Conservation (phyloP, 2,329 filamentous ascomycete species). For the Aspergillus unguis region DNA sequence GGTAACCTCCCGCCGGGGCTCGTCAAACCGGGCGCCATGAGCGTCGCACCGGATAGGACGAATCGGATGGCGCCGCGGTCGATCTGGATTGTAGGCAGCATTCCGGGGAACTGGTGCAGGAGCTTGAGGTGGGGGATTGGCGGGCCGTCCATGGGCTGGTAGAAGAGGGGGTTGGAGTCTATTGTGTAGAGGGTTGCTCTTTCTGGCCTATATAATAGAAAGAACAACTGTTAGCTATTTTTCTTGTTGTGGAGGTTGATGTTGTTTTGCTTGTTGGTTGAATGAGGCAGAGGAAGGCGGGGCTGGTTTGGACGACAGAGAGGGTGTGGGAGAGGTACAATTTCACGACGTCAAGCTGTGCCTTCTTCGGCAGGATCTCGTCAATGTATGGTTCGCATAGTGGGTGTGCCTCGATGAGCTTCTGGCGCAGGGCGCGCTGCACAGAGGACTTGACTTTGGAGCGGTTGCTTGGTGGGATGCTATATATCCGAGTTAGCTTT, state of each 20-base stretch:
- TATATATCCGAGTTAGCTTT: conserved; percentile 35
- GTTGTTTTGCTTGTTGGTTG: not conserved
- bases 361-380: conserved; percentile 92
- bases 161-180: conserved; percentile 77
- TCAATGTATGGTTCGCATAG: conserved; percentile 84
- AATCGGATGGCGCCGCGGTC: conserved; percentile 96
- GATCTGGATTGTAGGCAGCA: conserved; percentile 81
- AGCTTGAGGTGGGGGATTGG: conserved; percentile 85
- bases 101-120: conserved; percentile 83
- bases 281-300: not conserved
- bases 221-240: conserved; percentile 5
- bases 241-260: not conserved
- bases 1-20: conserved; percentile 78
- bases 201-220: conserved; percentile 60
- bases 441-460: conserved; percentile 97
- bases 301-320: not conserved
- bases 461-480: conserved; percentile 73
- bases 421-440: conserved; percentile 79
- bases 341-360: conserved; percentile 85
- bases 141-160: conserved; percentile 73
- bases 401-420: conserved; percentile 80
- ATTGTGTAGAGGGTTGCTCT: conserved; percentile 85
- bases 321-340: conserved; percentile 50
- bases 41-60: conserved; percentile 84
- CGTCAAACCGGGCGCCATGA: conserved; percentile 95